These are phyloP conservation scores for Isoetes engelmannii DNA, from an alignment of 83 land plant species.

Conservation along the genomic window DNA sequence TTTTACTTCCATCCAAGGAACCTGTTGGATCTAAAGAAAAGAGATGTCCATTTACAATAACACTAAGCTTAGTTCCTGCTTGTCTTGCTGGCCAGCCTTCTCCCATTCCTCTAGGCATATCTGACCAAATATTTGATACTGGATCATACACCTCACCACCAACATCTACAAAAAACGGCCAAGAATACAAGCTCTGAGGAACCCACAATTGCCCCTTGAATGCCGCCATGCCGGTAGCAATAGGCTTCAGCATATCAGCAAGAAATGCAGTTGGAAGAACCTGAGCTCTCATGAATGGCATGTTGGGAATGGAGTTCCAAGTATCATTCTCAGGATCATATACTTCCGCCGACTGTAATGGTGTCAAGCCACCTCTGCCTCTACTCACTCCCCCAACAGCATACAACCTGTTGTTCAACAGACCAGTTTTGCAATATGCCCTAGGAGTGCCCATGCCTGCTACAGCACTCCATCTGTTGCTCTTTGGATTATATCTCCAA, in stretches of 20 bases:
- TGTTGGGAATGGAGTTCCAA: slow-evolving; percentile 69
- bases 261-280: slow-evolving; percentile 69
- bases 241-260: slow-evolving; percentile 87
- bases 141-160: slow-evolving; percentile 96
- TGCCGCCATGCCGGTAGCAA: slow-evolving; percentile 90
- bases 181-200: slow-evolving; percentile 89
- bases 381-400: slow-evolving; percentile 90
- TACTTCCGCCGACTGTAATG: slow-evolving; percentile 86
- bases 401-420: slow-evolving; percentile 75
- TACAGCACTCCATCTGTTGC: slow-evolving; percentile 66
- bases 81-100: slow-evolving; percentile 98
- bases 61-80: slow-evolving; percentile 89
- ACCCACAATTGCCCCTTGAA: slow-evolving; percentile 73
- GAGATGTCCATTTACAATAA: slow-evolving; percentile 67
- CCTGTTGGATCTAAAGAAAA: slow-evolving; percentile 91
- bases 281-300: slow-evolving; percentile 87
- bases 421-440: slow-evolving; percentile 87
- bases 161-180: slow-evolving; percentile 97
- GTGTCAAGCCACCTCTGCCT: slow-evolving; percentile 72
- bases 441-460: slow-evolving; percentile 68
- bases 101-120: slow-evolving; percentile 97
- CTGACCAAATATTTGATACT: slow-evolving; percentile 54
- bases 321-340: slow-evolving; percentile 63
- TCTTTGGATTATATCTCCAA: slow-evolving; percentile 73
- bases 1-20: slow-evolving; percentile 64